These are phyloP conservation scores for Salinomyces thailandicus DNA, from an alignment of 2,329 filamentous ascomycete species.

Conservation along the genomic window DNA sequence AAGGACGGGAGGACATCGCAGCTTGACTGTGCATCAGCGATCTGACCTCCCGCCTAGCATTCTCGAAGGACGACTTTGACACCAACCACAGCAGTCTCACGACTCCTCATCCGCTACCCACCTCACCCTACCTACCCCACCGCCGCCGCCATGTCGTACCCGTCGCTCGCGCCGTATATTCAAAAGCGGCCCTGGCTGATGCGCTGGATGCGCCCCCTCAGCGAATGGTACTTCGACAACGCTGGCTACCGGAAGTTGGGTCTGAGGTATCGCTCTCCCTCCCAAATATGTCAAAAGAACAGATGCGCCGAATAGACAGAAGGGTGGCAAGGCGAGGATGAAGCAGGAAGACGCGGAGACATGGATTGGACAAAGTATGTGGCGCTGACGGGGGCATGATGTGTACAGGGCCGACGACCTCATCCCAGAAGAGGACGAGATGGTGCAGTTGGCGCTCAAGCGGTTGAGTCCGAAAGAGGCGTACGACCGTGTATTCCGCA, in stretches of 20 bases:
- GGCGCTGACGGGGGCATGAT: conserved; percentile 1
- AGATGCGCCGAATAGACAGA: not conserved
- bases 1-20: too few relatives aligned
- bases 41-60: not conserved
- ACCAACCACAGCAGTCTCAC: too few relatives aligned
- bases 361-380: not conserved
- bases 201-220: conserved; percentile 66
- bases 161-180: conserved; percentile 65
- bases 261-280: conserved; percentile 54
- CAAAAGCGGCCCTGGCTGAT: conserved; percentile 76
- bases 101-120: too few relatives aligned
- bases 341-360: not conserved
- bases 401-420: conserved; percentile 81
- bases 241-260: conserved; percentile 89
- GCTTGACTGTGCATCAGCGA: too few relatives aligned
- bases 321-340: not conserved
- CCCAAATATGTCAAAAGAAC: not conserved
- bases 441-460: conserved; percentile 77
- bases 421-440: conserved; percentile 83
- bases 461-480: conserved; percentile 80
- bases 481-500: conserved; percentile 95
- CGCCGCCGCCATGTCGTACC: conserved; percentile 50
- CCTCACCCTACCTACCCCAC: conserved; percentile 7
- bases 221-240: conserved; percentile 81
- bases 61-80: not conserved